These are phyloP conservation scores for Rhododendron williamsianum DNA, from an alignment of 148 eudicot genomes.

Conservation along the genomic window DNA sequence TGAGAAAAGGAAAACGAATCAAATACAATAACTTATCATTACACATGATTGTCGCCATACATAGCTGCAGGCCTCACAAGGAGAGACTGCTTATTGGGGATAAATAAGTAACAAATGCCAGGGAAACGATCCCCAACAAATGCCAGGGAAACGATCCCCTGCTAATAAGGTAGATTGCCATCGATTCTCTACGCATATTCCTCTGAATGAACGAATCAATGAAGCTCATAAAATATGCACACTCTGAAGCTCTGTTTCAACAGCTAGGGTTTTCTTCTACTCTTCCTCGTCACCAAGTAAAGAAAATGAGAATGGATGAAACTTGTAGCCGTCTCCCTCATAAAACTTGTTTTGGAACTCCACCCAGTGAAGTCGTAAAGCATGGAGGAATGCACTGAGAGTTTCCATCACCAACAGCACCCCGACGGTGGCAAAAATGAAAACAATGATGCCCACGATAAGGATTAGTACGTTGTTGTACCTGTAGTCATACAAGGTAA, in stretches of 20 bases:
- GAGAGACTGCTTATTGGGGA: constrained; percentile 19
- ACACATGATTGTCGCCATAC: background rate
- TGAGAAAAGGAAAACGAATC: background rate
- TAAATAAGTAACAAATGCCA: constrained; percentile 11
- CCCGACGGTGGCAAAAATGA: constrained; percentile 81
- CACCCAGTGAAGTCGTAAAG: constrained; percentile 93
- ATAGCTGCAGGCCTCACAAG: background rate
- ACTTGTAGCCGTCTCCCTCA: constrained; percentile 89
- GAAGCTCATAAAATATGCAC: constrained; percentile 9
- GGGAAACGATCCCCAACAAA: constrained; percentile 4
- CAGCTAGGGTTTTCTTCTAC: background rate
- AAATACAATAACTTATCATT: background rate
- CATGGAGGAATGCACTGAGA: constrained; percentile 91
- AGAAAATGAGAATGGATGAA: constrained; percentile 65
- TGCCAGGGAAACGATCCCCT: constrained; percentile 23
- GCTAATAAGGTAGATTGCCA: background rate
- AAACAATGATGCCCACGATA: constrained; percentile 57
- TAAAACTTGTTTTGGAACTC: constrained; percentile 89
- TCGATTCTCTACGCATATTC: constrained; percentile 14
- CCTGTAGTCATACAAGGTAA: constrained; percentile 32
- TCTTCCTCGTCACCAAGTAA: constrained; percentile 58
- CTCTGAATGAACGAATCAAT: constrained; percentile 21
- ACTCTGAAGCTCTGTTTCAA: background rate
- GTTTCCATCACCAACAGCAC: constrained; percentile 94
- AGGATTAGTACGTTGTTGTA: constrained; percentile 64